Conservation (phyloP, 2,329 filamentous ascomycete genomes). For the Fonsecaea pedrosoi region DNA sequence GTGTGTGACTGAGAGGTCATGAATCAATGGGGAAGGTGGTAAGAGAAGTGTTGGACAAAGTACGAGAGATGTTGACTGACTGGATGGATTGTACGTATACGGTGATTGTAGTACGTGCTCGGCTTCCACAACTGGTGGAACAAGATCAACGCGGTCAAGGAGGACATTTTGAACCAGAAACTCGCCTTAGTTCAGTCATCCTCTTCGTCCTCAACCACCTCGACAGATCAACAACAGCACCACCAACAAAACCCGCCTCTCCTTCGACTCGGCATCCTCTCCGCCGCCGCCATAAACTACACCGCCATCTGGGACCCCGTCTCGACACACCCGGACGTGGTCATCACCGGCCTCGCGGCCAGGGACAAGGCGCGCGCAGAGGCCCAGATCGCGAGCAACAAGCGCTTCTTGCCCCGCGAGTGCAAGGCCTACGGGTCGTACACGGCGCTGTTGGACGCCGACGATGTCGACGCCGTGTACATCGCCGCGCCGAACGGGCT, state of each 20-base stretch:
- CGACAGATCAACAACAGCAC: too few species aligned
- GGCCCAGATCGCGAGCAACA: constrained; percentile 54
- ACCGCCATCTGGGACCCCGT: constrained; percentile 52
- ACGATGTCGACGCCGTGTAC: constrained; percentile 58
- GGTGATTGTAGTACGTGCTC: constrained; percentile 2
- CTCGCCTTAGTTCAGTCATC: neutral
- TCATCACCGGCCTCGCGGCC: constrained; percentile 61
- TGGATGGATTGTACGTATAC: neutral
- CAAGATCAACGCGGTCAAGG: constrained; percentile 5
- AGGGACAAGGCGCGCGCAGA: constrained; percentile 57
- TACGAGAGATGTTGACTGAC: neutral
- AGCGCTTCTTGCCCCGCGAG: constrained; percentile 51
- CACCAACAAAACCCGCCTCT: neutral
- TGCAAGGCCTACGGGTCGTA: constrained; percentile 20
- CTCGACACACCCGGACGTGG: constrained; percentile 60
- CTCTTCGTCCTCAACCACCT: neutral
- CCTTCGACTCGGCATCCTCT: constrained; percentile 4
- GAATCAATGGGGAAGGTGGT: too few species aligned
- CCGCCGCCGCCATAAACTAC: constrained; percentile 22
- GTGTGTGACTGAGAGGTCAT: too few species aligned
- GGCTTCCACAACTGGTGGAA: constrained; percentile 27
- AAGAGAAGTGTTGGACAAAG: too few species aligned
- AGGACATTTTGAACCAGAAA: constrained; percentile 2
- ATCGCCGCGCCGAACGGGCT: constrained; percentile 61
- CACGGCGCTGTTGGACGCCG: constrained; percentile 53